Conservation (phyloP, 805 yeast species). For the Saturnispora besseyi region DNA sequence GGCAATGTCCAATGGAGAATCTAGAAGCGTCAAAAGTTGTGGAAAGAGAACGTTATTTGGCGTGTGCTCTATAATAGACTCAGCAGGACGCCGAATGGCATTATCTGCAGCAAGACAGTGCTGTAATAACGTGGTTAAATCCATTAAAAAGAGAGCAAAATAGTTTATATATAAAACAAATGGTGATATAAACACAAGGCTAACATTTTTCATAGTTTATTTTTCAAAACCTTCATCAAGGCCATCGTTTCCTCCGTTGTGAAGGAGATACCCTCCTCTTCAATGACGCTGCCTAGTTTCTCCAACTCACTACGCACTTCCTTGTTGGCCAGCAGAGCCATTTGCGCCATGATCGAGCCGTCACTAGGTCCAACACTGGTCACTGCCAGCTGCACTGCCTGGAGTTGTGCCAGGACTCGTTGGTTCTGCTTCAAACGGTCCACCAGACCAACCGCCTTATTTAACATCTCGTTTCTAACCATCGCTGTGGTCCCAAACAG, state of each 20-base stretch:
- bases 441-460: constrained; percentile 3
- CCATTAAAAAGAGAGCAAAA: not conserved
- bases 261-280: constrained; percentile 7
- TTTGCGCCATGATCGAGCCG: constrained; percentile 6
- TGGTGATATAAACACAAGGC: not conserved
- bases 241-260: constrained; percentile 6
- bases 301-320: constrained; percentile 1
- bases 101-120: constrained; percentile 4
- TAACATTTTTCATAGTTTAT: not conserved
- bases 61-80: not conserved
- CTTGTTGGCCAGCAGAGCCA: constrained; percentile 4
- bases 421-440: constrained; percentile 7
- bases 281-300: not conserved
- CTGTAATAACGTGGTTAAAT: not conserved
- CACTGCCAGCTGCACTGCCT: constrained; percentile 6
- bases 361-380: constrained; percentile 5
- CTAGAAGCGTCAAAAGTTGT: constrained; percentile 25
- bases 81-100: not conserved
- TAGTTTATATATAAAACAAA: not conserved
- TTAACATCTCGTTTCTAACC: not conserved
- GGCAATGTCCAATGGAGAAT: constrained; percentile 32
- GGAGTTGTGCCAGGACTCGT: constrained; percentile 2
- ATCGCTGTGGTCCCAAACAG: not conserved
- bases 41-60: not conserved
- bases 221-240: constrained; percentile 6